phyloP scores from a whole-genome alignment of 2,329 filamentous ascomycete species.

The Leptographium wingfieldii region DNA sequence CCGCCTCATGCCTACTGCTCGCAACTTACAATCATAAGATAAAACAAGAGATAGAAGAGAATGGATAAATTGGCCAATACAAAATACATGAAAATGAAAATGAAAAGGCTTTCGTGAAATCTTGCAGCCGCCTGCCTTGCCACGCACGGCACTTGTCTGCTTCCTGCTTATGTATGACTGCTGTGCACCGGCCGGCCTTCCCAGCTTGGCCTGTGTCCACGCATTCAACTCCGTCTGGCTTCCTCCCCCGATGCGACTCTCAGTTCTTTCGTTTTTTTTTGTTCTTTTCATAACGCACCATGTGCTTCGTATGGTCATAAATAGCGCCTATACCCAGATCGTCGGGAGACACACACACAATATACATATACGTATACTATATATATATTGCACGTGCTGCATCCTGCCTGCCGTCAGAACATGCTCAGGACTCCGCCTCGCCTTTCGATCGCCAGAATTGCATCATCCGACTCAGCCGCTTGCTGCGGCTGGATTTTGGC shows the following conservation, averaged over 20 bases:
- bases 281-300: slow-evolving; percentile 6
- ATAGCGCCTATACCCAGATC: slow-evolving; percentile 3
- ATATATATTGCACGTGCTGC: background rate
- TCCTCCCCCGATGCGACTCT: background rate
- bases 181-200: background rate
- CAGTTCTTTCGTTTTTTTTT: background rate
- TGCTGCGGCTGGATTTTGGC: slow-evolving; percentile 49
- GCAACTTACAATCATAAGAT: background rate
- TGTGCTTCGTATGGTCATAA: slow-evolving; percentile 10
- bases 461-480: slow-evolving; percentile 61
- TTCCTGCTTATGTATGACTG: background rate
- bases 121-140: background rate
- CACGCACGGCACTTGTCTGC: background rate
- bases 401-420: background rate
- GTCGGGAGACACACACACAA: background rate
- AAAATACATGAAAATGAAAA: slow-evolving; percentile 1
- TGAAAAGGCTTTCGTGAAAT: slow-evolving; percentile 1
- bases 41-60: background rate
- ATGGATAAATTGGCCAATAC: background rate
- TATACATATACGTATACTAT: background rate
- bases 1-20: background rate
- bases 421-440: background rate
- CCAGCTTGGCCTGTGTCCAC: background rate
- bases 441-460: slow-evolving; percentile 63
- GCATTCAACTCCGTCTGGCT: background rate